phyloP scores from a whole-genome alignment of 2,329 filamentous ascomycete genomes.

The Fusarium papillatum region DNA sequence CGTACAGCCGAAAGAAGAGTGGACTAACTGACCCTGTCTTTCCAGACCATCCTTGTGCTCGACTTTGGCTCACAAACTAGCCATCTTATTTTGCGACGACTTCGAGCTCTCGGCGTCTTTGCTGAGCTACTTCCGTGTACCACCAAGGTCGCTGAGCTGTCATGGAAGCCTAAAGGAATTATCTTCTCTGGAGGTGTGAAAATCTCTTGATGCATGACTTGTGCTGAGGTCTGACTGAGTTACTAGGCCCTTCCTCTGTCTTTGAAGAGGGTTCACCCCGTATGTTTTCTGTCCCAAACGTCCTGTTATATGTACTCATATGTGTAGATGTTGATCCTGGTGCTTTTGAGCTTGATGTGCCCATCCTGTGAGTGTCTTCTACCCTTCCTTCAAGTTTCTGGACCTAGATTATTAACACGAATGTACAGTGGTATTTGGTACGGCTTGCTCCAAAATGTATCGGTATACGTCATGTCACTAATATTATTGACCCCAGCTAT shows the following conservation, averaged over 20 bases:
- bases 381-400: neutral
- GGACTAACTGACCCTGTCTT: neutral
- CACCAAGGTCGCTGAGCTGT: neutral
- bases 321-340: neutral
- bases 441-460: neutral
- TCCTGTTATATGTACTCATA: neutral
- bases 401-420: neutral
- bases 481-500: neutral
- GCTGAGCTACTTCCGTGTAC: neutral
- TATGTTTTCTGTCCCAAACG: neutral
- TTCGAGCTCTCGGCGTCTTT: neutral
- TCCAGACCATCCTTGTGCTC: neutral
- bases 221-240: neutral
- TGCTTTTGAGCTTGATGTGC: neutral
- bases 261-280: neutral
- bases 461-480: neutral
- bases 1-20: neutral
- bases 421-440: neutral
- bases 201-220: neutral
- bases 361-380: neutral
- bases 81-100: neutral
- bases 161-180: neutral
- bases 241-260: neutral
- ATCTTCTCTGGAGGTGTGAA: neutral
- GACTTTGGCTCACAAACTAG: neutral